Conservation (phyloP, 768 basidiomycete species). For the Leucosporidium creatinivorum region DNA sequence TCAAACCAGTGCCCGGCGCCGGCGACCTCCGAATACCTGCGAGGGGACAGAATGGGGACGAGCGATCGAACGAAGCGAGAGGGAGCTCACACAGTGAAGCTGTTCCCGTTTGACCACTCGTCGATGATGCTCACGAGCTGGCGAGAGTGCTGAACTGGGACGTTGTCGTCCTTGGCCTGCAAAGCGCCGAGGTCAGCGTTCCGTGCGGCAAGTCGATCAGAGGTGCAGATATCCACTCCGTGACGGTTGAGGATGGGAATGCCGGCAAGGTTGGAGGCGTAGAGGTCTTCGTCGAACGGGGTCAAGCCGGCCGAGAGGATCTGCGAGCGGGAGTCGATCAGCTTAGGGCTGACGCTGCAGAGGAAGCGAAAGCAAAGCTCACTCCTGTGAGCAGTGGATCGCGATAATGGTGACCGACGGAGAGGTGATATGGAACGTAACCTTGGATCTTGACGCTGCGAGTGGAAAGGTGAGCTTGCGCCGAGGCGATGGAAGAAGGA, state of each 20-base stretch:
- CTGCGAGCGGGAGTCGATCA: background rate
- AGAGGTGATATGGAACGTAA: background rate
- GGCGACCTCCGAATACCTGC: background rate
- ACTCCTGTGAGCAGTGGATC: background rate
- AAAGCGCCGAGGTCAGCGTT: background rate
- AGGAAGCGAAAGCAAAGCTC: background rate
- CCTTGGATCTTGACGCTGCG: constrained; percentile 4
- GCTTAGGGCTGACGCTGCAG: background rate
- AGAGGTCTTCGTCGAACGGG: constrained; percentile 80
- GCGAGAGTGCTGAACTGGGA: constrained; percentile 77
- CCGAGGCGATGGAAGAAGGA: background rate
- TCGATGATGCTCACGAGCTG: constrained; percentile 56
- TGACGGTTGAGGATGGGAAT: constrained; percentile 68
- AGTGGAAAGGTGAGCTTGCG: background rate
- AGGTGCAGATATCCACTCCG: constrained; percentile 41
- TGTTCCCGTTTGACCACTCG: constrained; percentile 50
- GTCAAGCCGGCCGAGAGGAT: constrained; percentile 68
- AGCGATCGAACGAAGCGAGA: too few relatives aligned
- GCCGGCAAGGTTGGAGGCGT: constrained; percentile 66
- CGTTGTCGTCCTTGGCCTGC: constrained; percentile 74
- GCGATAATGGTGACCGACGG: background rate
- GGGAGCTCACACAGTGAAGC: constrained; percentile 49
- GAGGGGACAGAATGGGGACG: too few relatives aligned
- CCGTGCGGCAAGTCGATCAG: background rate
- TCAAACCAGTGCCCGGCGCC: background rate